phyloP scores from a whole-genome alignment of 2,329 filamentous ascomycete genomes.

The Alternaria triticimaculans region DNA sequence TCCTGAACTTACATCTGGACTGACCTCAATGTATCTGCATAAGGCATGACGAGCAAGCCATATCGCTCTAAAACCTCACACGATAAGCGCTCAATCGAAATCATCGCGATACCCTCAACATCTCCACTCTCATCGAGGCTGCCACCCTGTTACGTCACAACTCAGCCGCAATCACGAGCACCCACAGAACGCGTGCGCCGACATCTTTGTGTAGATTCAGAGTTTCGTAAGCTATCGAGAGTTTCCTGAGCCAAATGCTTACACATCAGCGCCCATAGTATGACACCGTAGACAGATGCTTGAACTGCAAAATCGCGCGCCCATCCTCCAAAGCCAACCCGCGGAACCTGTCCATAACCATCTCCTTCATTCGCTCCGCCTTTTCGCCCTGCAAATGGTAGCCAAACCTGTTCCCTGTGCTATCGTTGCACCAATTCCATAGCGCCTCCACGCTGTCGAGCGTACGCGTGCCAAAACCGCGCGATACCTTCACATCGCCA shows the following conservation, averaged over 20 bases:
- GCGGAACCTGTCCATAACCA: neutral
- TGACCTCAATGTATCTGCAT: too few species aligned
- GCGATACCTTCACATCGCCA: neutral
- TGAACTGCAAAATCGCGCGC: neutral
- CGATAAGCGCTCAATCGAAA: too few species aligned
- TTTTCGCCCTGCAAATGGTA: neutral
- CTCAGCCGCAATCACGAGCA: neutral
- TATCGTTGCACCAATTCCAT: neutral
- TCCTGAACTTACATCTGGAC: neutral
- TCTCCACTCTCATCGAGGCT: neutral
- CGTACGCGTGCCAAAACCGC: neutral
- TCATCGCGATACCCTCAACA: neutral
- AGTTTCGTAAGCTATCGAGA: neutral
- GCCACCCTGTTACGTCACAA: neutral
- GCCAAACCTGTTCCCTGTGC: neutral
- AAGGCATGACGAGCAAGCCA: too few species aligned
- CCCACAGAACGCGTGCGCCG: neutral
- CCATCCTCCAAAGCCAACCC: neutral
- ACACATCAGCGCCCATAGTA: neutral
- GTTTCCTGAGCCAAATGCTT: neutral
- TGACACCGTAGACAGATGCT: neutral
- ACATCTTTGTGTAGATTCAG: neutral
- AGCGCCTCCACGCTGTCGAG: neutral
- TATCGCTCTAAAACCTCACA: too few species aligned
- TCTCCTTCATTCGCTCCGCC: neutral